phyloP scores from a whole-genome alignment of 2,329 filamentous ascomycete species.

The Penicillium janthinellum region DNA sequence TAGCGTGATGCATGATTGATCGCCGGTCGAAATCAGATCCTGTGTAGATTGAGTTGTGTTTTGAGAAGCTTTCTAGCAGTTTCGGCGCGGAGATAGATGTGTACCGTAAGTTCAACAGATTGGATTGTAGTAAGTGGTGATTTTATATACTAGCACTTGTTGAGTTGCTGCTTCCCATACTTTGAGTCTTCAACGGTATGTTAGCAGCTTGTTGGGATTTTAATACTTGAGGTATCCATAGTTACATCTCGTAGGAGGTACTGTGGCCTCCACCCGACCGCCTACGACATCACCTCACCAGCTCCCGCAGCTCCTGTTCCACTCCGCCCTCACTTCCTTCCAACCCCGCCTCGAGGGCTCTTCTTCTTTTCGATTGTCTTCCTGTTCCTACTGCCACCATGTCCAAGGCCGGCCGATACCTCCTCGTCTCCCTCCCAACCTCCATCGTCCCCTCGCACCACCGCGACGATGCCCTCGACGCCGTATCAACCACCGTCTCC shows the following conservation, averaged over 20 bases:
- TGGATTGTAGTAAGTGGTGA: no score
- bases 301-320: conserved; percentile 17
- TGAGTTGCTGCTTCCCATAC: no score
- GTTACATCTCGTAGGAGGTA: background rate
- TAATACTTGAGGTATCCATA: no score
- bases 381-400: conserved; percentile 30
- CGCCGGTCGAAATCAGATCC: conserved; percentile 8
- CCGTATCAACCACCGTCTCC: conserved; percentile 71
- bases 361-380: background rate
- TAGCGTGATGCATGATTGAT: conserved; percentile 22
- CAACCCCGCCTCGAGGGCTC: conserved; percentile 19
- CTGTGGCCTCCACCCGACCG: conserved; percentile 22
- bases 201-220: no score
- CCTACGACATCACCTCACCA: conserved; percentile 31
- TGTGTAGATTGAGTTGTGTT: conserved; percentile 11
- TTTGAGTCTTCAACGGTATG: no score
- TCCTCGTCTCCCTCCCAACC: conserved; percentile 85
- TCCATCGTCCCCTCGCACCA: conserved; percentile 81
- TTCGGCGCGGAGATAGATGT: background rate
- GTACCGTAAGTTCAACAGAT: background rate
- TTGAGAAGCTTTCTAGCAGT: background rate
- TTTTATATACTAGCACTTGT: no score
- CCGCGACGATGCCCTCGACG: conserved; percentile 76
- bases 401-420: conserved; percentile 65
- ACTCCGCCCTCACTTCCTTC: conserved; percentile 7